Percentiles rank a stretch among this genome's conserved stretches.
Conservation (phyloP, 768 basidiomycete species). For the Cystofilobasidium ferigula region DNA sequence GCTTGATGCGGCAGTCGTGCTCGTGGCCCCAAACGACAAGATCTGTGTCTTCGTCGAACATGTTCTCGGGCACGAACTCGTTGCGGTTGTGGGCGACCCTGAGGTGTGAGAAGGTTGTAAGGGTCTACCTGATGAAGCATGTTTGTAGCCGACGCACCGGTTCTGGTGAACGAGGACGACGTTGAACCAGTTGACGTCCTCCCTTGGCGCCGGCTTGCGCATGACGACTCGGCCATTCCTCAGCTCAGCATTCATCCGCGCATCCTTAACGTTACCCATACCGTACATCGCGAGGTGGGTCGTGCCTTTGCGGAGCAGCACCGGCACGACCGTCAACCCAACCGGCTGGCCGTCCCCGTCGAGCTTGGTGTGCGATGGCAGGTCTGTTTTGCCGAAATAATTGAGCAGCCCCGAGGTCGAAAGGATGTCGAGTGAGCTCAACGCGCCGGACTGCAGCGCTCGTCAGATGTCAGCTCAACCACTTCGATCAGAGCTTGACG, state of each 20-base stretch:
- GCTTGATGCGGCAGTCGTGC: slow-evolving; percentile 87
- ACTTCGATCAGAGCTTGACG: not conserved
- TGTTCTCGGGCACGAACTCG: slow-evolving; percentile 84
- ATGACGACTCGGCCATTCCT: slow-evolving; percentile 86
- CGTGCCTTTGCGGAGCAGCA: slow-evolving; percentile 78
- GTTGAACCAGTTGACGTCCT: slow-evolving; percentile 92
- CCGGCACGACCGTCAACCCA: slow-evolving; percentile 77
- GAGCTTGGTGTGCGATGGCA: slow-evolving; percentile 43
- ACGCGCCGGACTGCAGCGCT: slow-evolving; percentile 65
- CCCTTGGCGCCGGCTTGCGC: slow-evolving; percentile 68
- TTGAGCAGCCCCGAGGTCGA: slow-evolving; percentile 89
- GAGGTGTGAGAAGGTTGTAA: not conserved
- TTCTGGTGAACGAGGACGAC: slow-evolving; percentile 90
- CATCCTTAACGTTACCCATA: slow-evolving; percentile 91
- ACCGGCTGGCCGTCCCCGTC: slow-evolving; percentile 44
- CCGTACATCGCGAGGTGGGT: slow-evolving; percentile 87
- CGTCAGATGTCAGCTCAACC: not conserved
- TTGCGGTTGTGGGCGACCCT: slow-evolving; percentile 93
- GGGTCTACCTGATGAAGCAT: not conserved
- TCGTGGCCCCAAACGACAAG: slow-evolving; percentile 98
- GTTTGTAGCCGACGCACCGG: slow-evolving; percentile 60
- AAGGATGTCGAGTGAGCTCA: slow-evolving; percentile 88
- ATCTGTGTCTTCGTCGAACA: slow-evolving; percentile 91
- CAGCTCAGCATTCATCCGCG: slow-evolving; percentile 91
- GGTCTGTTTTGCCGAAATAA: slow-evolving; percentile 94